Evolutionary conservation across 2,329 filamentous ascomycete genomes (phyloP).

Genomic region (Exophiala mesophila): DNA sequence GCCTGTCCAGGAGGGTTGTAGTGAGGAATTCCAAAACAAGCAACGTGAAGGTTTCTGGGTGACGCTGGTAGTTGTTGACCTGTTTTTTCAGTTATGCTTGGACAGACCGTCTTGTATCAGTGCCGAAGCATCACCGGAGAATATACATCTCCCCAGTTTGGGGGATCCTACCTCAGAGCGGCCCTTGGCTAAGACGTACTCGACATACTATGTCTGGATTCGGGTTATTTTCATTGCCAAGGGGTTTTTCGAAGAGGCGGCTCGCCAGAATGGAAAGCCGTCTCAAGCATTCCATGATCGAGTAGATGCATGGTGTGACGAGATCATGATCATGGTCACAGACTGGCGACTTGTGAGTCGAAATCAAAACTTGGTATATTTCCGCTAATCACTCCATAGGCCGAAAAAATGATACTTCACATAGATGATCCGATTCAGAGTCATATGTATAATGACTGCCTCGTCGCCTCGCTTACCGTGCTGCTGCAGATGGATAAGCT

Average conservation of each 20-base stretch:
- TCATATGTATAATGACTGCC: neutral
- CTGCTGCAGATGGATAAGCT: constrained; percentile 2
- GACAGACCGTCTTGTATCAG: neutral
- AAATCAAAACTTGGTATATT: neutral
- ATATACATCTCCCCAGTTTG: neutral
- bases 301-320: neutral
- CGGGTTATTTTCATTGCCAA: neutral
- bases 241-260: neutral
- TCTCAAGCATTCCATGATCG: neutral
- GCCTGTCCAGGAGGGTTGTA: neutral
- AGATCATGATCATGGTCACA: constrained; percentile 1
- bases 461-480: neutral
- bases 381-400: neutral
- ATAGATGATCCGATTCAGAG: neutral
- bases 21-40: neutral
- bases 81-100: constrained; percentile 1
- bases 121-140: neutral
- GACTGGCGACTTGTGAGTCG: constrained; percentile 2
- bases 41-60: neutral
- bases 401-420: neutral
- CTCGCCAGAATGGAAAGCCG: neutral
- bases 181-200: neutral
- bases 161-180: neutral
- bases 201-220: neutral
- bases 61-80: neutral